Evolutionary conservation across 164 flowering plant species (phyloP), one percentile per base, ranked within the genome.

Genomic region (Echeveria elegans): DNA sequence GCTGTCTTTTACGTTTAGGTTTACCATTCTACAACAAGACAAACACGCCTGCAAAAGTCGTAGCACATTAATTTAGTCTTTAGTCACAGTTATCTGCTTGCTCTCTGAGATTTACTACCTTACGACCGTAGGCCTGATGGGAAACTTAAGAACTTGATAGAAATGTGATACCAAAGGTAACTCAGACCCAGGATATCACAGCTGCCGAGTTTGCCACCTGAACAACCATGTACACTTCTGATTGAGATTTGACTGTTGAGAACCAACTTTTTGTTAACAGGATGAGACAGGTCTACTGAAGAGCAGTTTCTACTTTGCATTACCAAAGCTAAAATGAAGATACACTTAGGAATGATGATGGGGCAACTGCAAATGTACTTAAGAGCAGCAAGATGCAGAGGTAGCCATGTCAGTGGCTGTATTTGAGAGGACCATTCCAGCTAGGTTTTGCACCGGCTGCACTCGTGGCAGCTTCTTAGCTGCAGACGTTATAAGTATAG

Each of bases 381-480:
- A 79, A 36, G 84, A 70, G 64, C 86, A 83, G 72, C 86, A 83
- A 2, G 84, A 76, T 53, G 84, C 69, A 60, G 63, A 53, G 12
- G 77, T 75, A 14, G 78, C 70, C 72, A 77, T 72, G 40, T 78
- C 84, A 0, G 80, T 73, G 23, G 84, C 79, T 70, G 82, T 77
- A 66, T 77, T 84, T 80, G 75, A 70, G 4, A 79, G 80, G 68
- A 83, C 83, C 84, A 83, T 79, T 63, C 84, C 86, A 5, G 84
- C 64, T 26, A 82, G 80, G 60, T 77, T 79, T 66, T 76, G 77
- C 31, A 68, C 72, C 32, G 84, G 84, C 75, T 79, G 86, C 31
- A 74, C 76, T 48, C 84, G 78, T 16, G 84, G 86, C 37, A 83
- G 65, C 69, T 80, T 76, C 74, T 81, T 83, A 29, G 84, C 86